Base-by-base conservation (phyloP, 805 yeast species). In the Spathaspora boniae region DNA sequence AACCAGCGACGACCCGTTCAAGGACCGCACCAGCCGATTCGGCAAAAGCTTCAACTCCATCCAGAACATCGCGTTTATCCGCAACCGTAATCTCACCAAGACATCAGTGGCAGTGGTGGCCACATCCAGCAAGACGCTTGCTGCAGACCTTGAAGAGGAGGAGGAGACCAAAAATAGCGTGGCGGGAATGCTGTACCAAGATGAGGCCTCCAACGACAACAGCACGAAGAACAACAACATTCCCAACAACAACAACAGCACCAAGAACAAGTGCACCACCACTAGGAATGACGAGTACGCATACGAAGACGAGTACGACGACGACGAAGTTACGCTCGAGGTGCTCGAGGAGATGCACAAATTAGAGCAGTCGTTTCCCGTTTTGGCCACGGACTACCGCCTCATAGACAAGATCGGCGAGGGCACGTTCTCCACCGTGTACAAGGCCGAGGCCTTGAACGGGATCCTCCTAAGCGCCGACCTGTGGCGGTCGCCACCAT, bases 381-480 rank as follows among this genome's bases (percentile, higher is more conserved):
- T 68, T 0, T 57, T 86, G 24, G 57, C 69, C 1, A 58, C 66
- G 9, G 60, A 72, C 28, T 79, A 71, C 47, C 56, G 72, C 15
- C 50, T 79, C 18, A 58, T 77, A 15, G 79, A 76, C 42, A 78
- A 78, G 47, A 74, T 79, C 34, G 83, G 84, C 22, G 84, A 79
- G 53, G 85, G 85, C 17, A 78, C 85, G 1, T 78, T 78, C 44
- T 72, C 80, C 21, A 65, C 77, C 6, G 85, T 78, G 5, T 78
- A 75, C 60, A 73, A 70, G 45, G 85, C 84, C 1, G 74, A 75
- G 37, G 82, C 80, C 22, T 56, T 61, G 44, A 65, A 53, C 40
- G 72, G 63, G 30, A 51, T 56, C n/a, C 57, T 62, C 9, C 45
- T 58, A 26, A 65, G 68, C 2, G 50, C 63, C 2, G 73, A 61